Conservation (phyloP, 2,329 filamentous ascomycete species). For the Colletotrichum horii region DNA sequence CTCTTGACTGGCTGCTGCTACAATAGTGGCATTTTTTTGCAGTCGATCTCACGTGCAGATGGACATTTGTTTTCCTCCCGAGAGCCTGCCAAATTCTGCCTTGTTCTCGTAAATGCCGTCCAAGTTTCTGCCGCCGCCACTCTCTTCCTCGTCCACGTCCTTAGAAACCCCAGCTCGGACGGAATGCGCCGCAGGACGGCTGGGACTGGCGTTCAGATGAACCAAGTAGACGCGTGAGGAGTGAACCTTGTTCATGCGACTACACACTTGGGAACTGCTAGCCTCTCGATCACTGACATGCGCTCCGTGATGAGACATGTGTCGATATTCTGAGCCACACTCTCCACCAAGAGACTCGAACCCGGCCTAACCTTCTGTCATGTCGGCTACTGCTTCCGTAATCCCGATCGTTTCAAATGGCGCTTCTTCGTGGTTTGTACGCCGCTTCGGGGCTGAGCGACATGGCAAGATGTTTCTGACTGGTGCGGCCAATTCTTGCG, state of each 20-base stretch:
- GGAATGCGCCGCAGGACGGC: neutral
- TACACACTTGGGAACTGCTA: neutral
- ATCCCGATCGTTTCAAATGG: neutral
- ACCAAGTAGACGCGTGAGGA: neutral
- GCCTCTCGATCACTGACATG: neutral
- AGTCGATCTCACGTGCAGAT: neutral
- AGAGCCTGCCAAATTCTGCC: neutral
- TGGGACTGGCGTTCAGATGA: neutral
- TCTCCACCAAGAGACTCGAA: neutral
- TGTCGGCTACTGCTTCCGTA: neutral
- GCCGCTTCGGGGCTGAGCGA: neutral
- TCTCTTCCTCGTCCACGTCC: neutral
- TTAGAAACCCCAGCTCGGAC: neutral
- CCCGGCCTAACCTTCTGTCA: neutral
- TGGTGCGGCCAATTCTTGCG: neutral
- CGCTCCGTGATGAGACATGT: neutral
- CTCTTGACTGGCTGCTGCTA: neutral
- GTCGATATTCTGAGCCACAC: neutral
- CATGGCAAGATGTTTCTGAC: neutral
- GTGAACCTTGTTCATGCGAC: neutral
- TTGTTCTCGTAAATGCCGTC: neutral
- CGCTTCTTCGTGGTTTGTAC: neutral
- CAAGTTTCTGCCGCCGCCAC: fast-evolving
- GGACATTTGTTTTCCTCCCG: neutral
- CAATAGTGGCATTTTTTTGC: neutral